These are phyloP conservation scores for Gastroboletus turbinatus DNA, from an alignment of 1,284 basidiomycete genomes.

Conservation along the genomic window DNA sequence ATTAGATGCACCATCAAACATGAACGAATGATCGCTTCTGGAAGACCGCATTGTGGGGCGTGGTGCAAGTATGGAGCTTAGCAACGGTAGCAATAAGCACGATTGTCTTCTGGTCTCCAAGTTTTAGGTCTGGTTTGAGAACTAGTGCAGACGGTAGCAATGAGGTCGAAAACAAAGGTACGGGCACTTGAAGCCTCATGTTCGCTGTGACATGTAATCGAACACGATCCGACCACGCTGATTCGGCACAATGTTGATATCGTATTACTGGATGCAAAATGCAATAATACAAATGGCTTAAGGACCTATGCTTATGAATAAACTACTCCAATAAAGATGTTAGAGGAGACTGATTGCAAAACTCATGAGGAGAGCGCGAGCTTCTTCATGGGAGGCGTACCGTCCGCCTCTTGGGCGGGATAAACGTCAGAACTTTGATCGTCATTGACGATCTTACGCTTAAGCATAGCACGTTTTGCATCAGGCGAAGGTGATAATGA, in stretches of 20 bases:
- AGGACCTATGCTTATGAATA: conserved; percentile 29
- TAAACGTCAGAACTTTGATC: conserved; percentile 35
- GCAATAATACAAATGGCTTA: conserved; percentile 28
- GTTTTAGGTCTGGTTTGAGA: not conserved
- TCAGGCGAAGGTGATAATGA: conserved; percentile 50
- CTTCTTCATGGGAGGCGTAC: conserved; percentile 60
- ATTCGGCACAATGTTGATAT: conserved; percentile 10
- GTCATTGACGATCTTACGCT: conserved; percentile 67
- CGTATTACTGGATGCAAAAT: conserved; percentile 21
- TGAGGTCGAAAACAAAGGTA: not conserved
- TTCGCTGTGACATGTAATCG: not conserved
- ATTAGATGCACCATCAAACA: not conserved
- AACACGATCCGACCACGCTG: not conserved
- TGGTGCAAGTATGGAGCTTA: not conserved
- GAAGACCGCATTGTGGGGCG: conserved; percentile 3
- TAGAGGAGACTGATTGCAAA: conserved; percentile 5
- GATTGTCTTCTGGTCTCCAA: not conserved
- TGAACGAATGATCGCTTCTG: not conserved
- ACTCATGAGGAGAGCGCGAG: conserved; percentile 41
- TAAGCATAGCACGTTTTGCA: conserved; percentile 52
- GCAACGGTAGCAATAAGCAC: not conserved
- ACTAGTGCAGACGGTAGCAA: not conserved
- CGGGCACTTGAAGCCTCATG: not conserved
- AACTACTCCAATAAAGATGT: conserved; percentile 39
- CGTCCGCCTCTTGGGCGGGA: conserved; percentile 35